Percentiles rank a stretch among this genome's conserved stretches.
phyloP scores from a whole-genome alignment of 176 grass and related monocot species.

The Rhynchospora pubera region DNA sequence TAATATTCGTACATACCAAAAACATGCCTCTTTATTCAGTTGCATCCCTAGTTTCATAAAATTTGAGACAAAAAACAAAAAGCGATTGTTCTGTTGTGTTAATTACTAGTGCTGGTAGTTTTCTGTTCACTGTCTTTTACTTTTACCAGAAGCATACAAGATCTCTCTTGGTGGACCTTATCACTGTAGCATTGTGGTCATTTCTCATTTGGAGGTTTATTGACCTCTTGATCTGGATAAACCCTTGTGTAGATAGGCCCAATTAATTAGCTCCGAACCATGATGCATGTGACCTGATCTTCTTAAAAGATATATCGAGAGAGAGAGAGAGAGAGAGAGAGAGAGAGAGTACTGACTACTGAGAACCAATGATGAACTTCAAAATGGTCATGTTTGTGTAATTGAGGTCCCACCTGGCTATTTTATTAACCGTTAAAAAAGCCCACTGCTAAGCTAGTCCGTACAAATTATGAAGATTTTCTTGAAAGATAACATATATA shows the following conservation, averaged over 20 bases:
- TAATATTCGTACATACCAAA: background rate
- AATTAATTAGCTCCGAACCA: background rate
- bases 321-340: background rate
- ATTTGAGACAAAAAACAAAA: background rate
- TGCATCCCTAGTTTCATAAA: background rate
- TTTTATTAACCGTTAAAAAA: constrained; percentile 9
- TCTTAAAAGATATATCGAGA: background rate
- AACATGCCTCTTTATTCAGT: background rate
- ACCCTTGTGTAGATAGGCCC: background rate
- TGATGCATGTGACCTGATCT: constrained; percentile 21
- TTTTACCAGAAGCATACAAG: constrained; percentile 27
- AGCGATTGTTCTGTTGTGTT: background rate
- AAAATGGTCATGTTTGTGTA: background rate
- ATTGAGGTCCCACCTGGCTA: background rate
- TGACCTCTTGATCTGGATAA: constrained; percentile 22
- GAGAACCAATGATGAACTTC: background rate
- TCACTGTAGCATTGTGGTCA: constrained; percentile 3
- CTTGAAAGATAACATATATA: constrained; percentile 1
- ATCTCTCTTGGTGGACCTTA: constrained; percentile 19
- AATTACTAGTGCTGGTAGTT: background rate
- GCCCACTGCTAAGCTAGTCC: background rate
- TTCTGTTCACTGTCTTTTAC: background rate
- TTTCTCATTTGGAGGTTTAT: constrained; percentile 23
- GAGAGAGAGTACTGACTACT: no score
- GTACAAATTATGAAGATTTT: background rate